Evolutionary conservation across 108 stramenopile species (phyloP), one percentile per base, ranked within the genome.

Genomic region (Cylindrotheca closterium): DNA sequence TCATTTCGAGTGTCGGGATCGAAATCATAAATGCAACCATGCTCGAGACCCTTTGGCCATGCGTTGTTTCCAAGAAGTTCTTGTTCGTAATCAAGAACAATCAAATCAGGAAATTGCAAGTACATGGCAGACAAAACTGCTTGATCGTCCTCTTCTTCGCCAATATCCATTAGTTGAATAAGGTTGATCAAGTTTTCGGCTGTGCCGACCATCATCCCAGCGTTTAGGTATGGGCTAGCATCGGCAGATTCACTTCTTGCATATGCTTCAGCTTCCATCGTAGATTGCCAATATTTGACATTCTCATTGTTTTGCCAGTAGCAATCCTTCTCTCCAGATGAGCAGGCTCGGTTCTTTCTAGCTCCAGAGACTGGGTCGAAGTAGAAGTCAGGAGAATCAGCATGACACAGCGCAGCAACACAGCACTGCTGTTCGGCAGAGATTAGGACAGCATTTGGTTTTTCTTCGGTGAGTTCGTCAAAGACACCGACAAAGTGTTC

Each of bases 51-150:
- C 22, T 50, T 67, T 56, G 65, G 65, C 65, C 65, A 67, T 10
- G 37, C 37, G 15, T 66, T 56, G 45, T 56, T 66, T 28, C 65
- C 65, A 56, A 66, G 52, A 37, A 66, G 32, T 32, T 56, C 47
- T 31, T 66, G 65, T 30, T 66, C 53, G 55, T 66, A 66, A 25
- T 66, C 65, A 15, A 66, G 47, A 10, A 54, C 45, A 51, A 66
- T 66, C 45, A 56, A 26, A 1, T 66, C 55, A 18, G 65, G 55
- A 26, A 55, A 56, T 0, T 46, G 55, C 30, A 52, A 56, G 51
- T 52, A 52, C 24, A 66, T 26, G 22, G 33, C 65, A 8, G 65
- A 56, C 18, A 66, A 30, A 46, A 66, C 65, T 17, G 65, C 65
- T 55, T 66, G 65, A 45, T 66, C 65, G 56, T 66, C 65, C 42